These are phyloP conservation scores for Croton setiger DNA, from an alignment of 441 rosid species.

Conservation along the genomic window DNA sequence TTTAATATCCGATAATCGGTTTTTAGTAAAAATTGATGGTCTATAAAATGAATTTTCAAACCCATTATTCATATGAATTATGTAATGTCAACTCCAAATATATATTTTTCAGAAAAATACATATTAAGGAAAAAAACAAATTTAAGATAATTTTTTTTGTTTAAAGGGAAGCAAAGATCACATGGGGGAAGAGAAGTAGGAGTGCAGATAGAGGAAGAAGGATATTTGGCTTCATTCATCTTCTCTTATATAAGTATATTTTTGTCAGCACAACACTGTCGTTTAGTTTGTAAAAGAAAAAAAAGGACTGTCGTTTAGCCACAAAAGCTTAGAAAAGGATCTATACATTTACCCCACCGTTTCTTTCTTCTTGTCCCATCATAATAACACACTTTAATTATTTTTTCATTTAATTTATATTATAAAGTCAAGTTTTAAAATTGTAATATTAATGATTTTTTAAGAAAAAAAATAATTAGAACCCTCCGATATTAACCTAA, in stretches of 20 bases:
- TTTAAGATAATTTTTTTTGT: too few relatives aligned
- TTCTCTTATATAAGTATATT: neutral
- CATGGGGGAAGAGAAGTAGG: constrained; percentile 1
- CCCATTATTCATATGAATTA: too few relatives aligned
- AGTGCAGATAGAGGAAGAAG: constrained; percentile 11
- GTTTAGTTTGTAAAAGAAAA: neutral
- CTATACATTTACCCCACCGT: neutral
- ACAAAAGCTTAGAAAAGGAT: neutral
- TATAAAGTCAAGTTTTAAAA: too few relatives aligned
- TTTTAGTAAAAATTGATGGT: too few relatives aligned
- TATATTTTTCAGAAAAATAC: neutral
- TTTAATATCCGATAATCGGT: too few relatives aligned
- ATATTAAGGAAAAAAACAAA: neutral
- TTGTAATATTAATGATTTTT: too few relatives aligned
- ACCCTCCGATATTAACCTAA: too few relatives aligned
- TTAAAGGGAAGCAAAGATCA: constrained; percentile 5
- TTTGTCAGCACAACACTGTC: constrained; percentile 5
- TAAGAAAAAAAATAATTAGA: too few relatives aligned
- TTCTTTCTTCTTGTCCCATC: constrained; percentile 14
- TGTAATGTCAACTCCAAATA: neutral
- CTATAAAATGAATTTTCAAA: too few relatives aligned
- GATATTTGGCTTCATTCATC: constrained; percentile 16
- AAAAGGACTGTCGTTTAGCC: constrained; percentile 12
- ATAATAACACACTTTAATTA: too few relatives aligned
- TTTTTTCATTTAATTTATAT: too few relatives aligned